These are phyloP conservation scores for Aspergillus neoniger DNA, from an alignment of 2,329 filamentous ascomycete genomes.

Conservation along the genomic window DNA sequence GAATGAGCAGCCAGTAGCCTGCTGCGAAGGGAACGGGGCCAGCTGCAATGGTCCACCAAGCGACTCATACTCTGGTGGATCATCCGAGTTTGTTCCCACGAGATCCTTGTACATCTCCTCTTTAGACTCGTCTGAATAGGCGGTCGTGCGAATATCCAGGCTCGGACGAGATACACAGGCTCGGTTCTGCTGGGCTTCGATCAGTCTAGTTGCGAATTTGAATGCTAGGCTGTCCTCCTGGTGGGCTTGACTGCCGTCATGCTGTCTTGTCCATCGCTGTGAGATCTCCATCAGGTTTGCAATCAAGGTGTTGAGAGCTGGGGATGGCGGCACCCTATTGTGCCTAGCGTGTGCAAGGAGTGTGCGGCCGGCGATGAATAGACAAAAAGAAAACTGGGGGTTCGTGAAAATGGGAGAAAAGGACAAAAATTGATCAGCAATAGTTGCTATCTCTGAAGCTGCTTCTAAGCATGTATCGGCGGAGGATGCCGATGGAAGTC, in stretches of 20 bases:
- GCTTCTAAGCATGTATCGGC: conserved; percentile 54
- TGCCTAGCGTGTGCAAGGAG: conserved; percentile 44
- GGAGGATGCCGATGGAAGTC: conserved; percentile 49
- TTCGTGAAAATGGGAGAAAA: conserved; percentile 32
- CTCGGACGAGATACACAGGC: conserved; percentile 5
- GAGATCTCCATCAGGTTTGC: conserved; percentile 40
- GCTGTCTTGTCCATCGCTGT: conserved; percentile 34
- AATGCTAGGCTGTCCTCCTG: conserved; percentile 23
- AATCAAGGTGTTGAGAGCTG: conserved; percentile 37
- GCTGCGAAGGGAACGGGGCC: no score
- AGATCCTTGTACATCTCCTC: no score
- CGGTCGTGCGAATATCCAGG: conserved; percentile 24
- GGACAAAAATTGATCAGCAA: conserved; percentile 50
- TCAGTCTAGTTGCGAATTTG: conserved; percentile 23
- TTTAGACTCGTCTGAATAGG: conserved; percentile 17
- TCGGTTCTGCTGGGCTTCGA: conserved; percentile 15
- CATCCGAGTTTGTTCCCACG: no score
- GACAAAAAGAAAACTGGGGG: conserved; percentile 49
- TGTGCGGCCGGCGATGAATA: conserved; percentile 48
- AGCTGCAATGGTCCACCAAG: no score
- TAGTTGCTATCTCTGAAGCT: conserved; percentile 45
- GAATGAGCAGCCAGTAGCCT: no score
- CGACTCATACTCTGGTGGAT: no score
- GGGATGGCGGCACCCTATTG: conserved; percentile 30
- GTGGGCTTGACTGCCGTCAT: conserved; percentile 21